These are phyloP conservation scores for Aspergillus sparsus DNA, from an alignment of 495 filamentous ascomycete species.

Conservation along the genomic window DNA sequence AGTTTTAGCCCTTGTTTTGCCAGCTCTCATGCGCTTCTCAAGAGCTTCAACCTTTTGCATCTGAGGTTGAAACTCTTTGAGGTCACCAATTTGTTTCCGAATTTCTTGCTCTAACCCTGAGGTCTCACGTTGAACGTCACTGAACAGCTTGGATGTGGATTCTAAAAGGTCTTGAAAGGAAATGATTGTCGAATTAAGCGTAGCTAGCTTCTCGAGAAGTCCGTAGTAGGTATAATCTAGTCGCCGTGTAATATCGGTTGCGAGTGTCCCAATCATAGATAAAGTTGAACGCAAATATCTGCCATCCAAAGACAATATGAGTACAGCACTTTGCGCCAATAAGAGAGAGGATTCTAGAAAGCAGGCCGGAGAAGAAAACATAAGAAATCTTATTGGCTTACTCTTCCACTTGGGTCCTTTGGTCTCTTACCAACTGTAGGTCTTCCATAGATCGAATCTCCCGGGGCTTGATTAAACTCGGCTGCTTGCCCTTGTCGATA, in stretches of 20 bases:
- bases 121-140: slow-evolving; percentile 63
- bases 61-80: slow-evolving; percentile 72
- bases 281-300: slow-evolving; percentile 44
- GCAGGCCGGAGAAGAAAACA: neutral
- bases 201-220: slow-evolving; percentile 72
- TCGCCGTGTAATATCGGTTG: slow-evolving; percentile 62
- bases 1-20: slow-evolving; percentile 62
- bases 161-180: slow-evolving; percentile 70
- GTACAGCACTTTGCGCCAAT: neutral
- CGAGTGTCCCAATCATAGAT: slow-evolving; percentile 40
- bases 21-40: slow-evolving; percentile 62
- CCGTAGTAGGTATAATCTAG: slow-evolving; percentile 89
- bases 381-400: slow-evolving; percentile 25
- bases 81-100: slow-evolving; percentile 61
- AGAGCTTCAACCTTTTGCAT: slow-evolving; percentile 64
- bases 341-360: neutral
- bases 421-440: slow-evolving; percentile 41
- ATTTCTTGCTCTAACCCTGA: slow-evolving; percentile 62
- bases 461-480: slow-evolving; percentile 34
- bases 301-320: slow-evolving; percentile 1
- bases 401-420: slow-evolving; percentile 50
- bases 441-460: slow-evolving; percentile 46
- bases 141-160: slow-evolving; percentile 60
- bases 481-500: slow-evolving; percentile 34
- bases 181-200: slow-evolving; percentile 65